These are phyloP conservation scores for Penicillium verrucosum DNA, from an alignment of 2,329 filamentous ascomycete genomes.

Conservation along the genomic window DNA sequence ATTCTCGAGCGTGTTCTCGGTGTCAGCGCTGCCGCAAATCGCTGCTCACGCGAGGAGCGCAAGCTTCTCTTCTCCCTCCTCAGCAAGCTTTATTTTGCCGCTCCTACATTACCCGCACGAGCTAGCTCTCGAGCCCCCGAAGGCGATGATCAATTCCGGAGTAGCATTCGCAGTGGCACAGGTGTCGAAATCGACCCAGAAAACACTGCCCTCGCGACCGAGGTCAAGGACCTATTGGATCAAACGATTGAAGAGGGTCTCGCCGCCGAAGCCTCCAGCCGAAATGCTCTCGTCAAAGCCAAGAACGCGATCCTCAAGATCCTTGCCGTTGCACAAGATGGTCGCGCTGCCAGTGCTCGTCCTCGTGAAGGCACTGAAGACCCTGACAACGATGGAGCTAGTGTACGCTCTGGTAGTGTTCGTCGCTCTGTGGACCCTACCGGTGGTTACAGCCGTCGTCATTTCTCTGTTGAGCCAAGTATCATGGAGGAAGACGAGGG, in stretches of 20 bases:
- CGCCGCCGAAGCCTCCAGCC: conserved; percentile 41
- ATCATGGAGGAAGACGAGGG: conserved; percentile 39
- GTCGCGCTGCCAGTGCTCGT: conserved; percentile 30
- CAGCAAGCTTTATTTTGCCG: conserved; percentile 75
- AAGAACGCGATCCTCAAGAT: conserved; percentile 45
- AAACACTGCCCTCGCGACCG: conserved; percentile 53
- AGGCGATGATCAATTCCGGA: conserved; percentile 62
- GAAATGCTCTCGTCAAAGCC: conserved; percentile 46
- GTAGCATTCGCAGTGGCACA: conserved; percentile 44
- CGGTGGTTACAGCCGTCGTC: conserved; percentile 22
- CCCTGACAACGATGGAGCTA: conserved; percentile 30
- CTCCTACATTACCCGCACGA: conserved; percentile 52
- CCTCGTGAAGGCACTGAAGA: conserved; percentile 35
- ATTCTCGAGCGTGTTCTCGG: conserved; percentile 71
- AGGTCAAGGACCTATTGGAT: conserved; percentile 56
- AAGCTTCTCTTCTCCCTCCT: conserved; percentile 76
- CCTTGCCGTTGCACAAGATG: conserved; percentile 49
- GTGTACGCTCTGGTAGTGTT: conserved; percentile 30
- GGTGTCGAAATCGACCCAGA: conserved; percentile 50
- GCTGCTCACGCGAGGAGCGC: conserved; percentile 67
- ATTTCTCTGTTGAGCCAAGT: conserved; percentile 35
- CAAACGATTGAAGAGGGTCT: conserved; percentile 52
- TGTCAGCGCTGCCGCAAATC: conserved; percentile 32
- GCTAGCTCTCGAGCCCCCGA: conserved; percentile 44
- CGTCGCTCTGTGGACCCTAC: conserved; percentile 33